These are phyloP conservation scores for Geotrichum reessii DNA, from an alignment of 1,139 yeast species.

Conservation along the genomic window DNA sequence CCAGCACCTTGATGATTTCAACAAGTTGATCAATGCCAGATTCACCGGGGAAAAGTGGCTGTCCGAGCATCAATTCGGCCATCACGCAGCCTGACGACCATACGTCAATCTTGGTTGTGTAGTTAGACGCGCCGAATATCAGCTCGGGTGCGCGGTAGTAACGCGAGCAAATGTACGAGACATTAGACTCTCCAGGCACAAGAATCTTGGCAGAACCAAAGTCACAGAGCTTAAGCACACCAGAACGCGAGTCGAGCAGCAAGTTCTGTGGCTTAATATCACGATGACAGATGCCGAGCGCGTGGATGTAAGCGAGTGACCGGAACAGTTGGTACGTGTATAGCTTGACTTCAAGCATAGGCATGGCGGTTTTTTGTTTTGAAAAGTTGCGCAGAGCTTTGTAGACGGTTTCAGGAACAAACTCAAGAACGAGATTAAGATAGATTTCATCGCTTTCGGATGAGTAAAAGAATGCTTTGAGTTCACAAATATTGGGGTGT, in stretches of 20 bases:
- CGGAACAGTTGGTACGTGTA: slow-evolving; percentile 89
- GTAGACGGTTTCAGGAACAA: slow-evolving; percentile 89
- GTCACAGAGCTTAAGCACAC: slow-evolving; percentile 86
- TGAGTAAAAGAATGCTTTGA: slow-evolving; percentile 84
- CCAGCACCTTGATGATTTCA: slow-evolving; percentile 90
- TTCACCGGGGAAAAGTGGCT: slow-evolving; percentile 96
- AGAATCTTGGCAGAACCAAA: slow-evolving; percentile 97
- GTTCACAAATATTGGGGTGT: slow-evolving; percentile 82
- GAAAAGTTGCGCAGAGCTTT: slow-evolving; percentile 84
- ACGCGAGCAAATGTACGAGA: slow-evolving; percentile 91
- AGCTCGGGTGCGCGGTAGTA: slow-evolving; percentile 94
- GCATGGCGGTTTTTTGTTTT: slow-evolving; percentile 71
- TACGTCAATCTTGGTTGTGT: slow-evolving; percentile 93
- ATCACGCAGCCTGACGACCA: slow-evolving; percentile 99
- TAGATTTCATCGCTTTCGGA: slow-evolving; percentile 71
- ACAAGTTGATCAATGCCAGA: slow-evolving; percentile 96
- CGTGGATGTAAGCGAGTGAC: slow-evolving; percentile 86
- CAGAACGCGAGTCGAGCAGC: slow-evolving; percentile 77
- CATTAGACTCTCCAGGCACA: slow-evolving; percentile 87
- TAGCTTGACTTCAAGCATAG: slow-evolving; percentile 78
- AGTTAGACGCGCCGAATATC: slow-evolving; percentile 84
- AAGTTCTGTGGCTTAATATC: slow-evolving; percentile 96
- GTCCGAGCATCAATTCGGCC: slow-evolving; percentile 93
- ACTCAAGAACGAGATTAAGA: slow-evolving; percentile 82
- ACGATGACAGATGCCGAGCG: slow-evolving; percentile 89